These are phyloP conservation scores for Pholiota adiposa DNA, from an alignment of 1,284 basidiomycete genomes.

Conservation along the genomic window DNA sequence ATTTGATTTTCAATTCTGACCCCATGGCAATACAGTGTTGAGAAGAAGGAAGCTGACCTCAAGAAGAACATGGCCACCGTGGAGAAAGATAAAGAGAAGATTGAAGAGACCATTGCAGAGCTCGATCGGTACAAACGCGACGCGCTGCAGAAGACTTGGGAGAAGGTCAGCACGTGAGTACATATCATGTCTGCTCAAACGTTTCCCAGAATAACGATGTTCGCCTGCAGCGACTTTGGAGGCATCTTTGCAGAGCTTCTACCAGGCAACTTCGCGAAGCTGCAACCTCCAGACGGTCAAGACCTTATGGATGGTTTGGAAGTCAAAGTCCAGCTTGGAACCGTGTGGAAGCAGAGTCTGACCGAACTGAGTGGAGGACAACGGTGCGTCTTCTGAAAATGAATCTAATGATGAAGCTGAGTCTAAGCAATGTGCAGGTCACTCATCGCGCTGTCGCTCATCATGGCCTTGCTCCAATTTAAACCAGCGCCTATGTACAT, in stretches of 20 bases:
- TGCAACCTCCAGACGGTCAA: conserved; percentile 92
- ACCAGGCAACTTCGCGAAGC: conserved; percentile 95
- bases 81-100: conserved; percentile 94
- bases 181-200: neutral
- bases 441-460: conserved; percentile 94
- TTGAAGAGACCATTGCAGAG: conserved; percentile 93
- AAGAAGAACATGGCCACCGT: conserved; percentile 92
- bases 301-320: conserved; percentile 96
- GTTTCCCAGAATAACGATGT: neutral
- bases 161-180: conserved; percentile 88
- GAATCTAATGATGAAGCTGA: conserved; percentile 1
- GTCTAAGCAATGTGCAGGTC: conserved; percentile 58
- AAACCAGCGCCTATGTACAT: conserved; percentile 99
- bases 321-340: conserved; percentile 96
- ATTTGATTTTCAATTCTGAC: neutral
- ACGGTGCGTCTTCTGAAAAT: conserved; percentile 58
- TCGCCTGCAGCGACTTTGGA: conserved; percentile 84
- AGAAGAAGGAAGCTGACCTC: conserved; percentile 89
- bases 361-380: conserved; percentile 98
- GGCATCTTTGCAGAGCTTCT: conserved; percentile 95
- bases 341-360: conserved; percentile 96
- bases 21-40: conserved; percentile 68
- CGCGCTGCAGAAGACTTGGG: conserved; percentile 93
- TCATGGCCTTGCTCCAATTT: conserved; percentile 98
- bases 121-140: conserved; percentile 95